These are phyloP conservation scores for Lanmaoa rubissima DNA, from an alignment of 768 basidiomycete species.

Conservation along the genomic window DNA sequence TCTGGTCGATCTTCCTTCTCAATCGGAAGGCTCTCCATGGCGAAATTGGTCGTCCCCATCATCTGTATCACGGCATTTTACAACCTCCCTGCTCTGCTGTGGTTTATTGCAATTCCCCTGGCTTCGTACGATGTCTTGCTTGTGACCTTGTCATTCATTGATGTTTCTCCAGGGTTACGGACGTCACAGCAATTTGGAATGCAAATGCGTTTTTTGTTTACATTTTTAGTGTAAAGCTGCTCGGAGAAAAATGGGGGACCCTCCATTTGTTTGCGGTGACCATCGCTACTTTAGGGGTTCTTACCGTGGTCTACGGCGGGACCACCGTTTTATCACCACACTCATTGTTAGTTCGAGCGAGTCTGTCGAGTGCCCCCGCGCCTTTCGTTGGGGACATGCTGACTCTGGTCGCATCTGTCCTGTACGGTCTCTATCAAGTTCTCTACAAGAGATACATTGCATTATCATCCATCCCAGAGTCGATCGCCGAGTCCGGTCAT, in stretches of 20 bases:
- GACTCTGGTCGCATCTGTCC: slow-evolving; percentile 68
- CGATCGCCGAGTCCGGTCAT: slow-evolving; percentile 34
- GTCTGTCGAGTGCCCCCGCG: slow-evolving; percentile 33
- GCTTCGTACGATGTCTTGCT: slow-evolving; percentile 55
- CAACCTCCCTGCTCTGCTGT: slow-evolving; percentile 63
- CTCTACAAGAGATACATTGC: slow-evolving; percentile 80
- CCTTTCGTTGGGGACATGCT: slow-evolving; percentile 73
- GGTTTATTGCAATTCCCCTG: slow-evolving; percentile 71
- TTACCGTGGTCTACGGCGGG: slow-evolving; percentile 82
- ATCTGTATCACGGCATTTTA: slow-evolving; percentile 41
- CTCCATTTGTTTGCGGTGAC: slow-evolving; percentile 68
- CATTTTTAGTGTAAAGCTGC: slow-evolving; percentile 73
- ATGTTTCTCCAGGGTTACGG: slow-evolving; percentile 56
- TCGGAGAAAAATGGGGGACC: slow-evolving; percentile 59
- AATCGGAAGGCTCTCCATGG: slow-evolving; percentile 23
- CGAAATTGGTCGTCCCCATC: slow-evolving; percentile 35
- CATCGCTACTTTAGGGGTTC: slow-evolving; percentile 78
- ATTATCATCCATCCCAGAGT: slow-evolving; percentile 62
- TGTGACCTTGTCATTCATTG: slow-evolving; percentile 1
- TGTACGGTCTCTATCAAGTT: slow-evolving; percentile 80
- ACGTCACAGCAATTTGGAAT: slow-evolving; percentile 88
- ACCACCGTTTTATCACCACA: slow-evolving; percentile 31
- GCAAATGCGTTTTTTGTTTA: slow-evolving; percentile 92
- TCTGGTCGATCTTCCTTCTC: slow-evolving; percentile 1
- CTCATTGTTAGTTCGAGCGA: slow-evolving; percentile 13